phyloP scores from a whole-genome alignment of 2,329 filamentous ascomycete species.

The Colletotrichum liaoningense region DNA sequence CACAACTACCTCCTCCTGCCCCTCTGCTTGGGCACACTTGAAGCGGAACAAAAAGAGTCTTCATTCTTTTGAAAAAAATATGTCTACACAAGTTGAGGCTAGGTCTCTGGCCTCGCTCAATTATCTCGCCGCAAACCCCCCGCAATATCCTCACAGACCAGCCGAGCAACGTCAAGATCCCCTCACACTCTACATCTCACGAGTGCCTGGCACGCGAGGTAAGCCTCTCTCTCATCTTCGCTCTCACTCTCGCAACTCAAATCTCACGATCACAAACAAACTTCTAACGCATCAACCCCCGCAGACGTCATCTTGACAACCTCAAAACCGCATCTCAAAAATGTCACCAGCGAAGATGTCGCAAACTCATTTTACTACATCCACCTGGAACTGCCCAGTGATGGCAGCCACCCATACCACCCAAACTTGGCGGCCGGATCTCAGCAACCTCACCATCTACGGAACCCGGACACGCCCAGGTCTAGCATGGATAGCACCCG shows the following conservation, averaged over 20 bases:
- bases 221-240: conserved; percentile 41
- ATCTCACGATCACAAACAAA: conserved; percentile 34
- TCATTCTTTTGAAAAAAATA: conserved; percentile 16
- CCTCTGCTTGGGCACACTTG: background rate
- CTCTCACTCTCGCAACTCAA: conserved; percentile 32
- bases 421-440: conserved; percentile 42
- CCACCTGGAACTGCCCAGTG: conserved; percentile 77
- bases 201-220: conserved; percentile 93
- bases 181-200: conserved; percentile 88
- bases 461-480: conserved; percentile 48
- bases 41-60: background rate
- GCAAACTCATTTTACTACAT: conserved; percentile 91
- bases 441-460: conserved; percentile 36
- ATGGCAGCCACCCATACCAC: conserved; percentile 43
- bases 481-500: conserved; percentile 57
- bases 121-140: conserved; percentile 85
- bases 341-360: conserved; percentile 89
- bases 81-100: conserved; percentile 73
- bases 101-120: conserved; percentile 85
- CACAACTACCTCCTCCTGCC: background rate
- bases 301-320: conserved; percentile 92
- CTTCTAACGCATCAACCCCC: conserved; percentile 15
- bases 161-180: conserved; percentile 76
- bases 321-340: conserved; percentile 87
- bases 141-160: conserved; percentile 84